Evolutionary conservation across 129 eudicot species (phyloP).

Genomic region (Silybum marianum): DNA sequence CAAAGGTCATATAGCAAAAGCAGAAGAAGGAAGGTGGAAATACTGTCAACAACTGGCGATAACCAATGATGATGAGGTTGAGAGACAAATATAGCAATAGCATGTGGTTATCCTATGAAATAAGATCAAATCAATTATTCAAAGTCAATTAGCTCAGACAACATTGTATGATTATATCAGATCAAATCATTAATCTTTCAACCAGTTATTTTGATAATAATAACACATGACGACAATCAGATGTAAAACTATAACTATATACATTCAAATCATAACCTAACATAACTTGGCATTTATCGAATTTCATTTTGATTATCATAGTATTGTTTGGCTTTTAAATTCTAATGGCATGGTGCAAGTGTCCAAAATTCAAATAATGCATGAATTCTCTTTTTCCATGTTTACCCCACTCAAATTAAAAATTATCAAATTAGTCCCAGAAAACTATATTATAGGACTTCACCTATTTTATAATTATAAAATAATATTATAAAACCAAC

Average conservation of each 20-base stretch:
- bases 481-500: background rate
- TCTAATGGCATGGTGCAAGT: background rate
- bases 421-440: background rate
- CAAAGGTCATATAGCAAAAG: background rate
- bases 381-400: background rate
- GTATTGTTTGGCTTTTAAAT: background rate
- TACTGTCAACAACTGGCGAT: background rate
- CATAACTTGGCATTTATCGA: slow-evolving; percentile 22
- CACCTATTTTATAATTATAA: background rate
- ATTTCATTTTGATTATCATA: slow-evolving; percentile 13
- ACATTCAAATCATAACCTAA: slow-evolving; percentile 35
- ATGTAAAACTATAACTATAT: background rate
- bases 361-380: slow-evolving; percentile 25
- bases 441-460: background rate
- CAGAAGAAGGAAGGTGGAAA: background rate
- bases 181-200: background rate
- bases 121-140: background rate
- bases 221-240: background rate
- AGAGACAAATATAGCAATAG: background rate
- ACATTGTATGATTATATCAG: background rate
- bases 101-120: background rate
- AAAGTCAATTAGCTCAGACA: background rate
- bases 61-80: background rate
- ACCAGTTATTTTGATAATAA: background rate
- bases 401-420: background rate